Base-by-base conservation (phyloP, 208 protist species). In the Trypanosoma grayi region DNA sequence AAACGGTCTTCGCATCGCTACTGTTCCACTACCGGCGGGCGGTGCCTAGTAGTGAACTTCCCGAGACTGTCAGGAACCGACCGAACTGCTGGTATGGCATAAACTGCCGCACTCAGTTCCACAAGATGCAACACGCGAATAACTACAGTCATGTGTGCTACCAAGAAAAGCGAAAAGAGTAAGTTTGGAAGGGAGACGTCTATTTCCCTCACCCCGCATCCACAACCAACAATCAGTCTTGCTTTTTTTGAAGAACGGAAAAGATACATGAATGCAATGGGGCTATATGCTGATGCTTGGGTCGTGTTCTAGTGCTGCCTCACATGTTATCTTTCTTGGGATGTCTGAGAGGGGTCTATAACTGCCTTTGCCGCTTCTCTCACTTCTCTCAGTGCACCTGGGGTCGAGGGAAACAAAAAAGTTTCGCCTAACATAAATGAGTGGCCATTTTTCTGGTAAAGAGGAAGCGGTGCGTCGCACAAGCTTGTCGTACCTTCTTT, bases 101-200 rank as follows among this genome's bases (percentile, higher is more conserved):
- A 16, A 71, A 92, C 31, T 97, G 93, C 75, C 73, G 79, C 52
- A 92, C 81, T 27, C 87, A 95, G 55, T 87, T 79, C 27, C 78
- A 90, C 68, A 92, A 90, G n/a, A 37, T 25, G 16, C 65, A 76
- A 24, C 93, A 97, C 55, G 88, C 88, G 2, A 80, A 94, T 36
- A 82, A 82, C 18, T 94, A 79, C 36, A 96, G 93, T 43, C 93
- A 97, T 66, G 81, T 88, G 7, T 96, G 90, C 64, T 87, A 87
- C 63, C 74, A 90, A 46, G 83, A 90, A 60, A 93, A 94, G 66
- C 76, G 87, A 22, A 94, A 96, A 68, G 87, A 96, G 70, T 95
- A 77, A 60, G 3, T 25, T 27, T 5, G 7, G 47, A 40, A 11
- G 31, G 14, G 47, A 10, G 54, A n/a, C 6, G 39, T 43, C 5